Conservation (phyloP, 345 rosid species). For the Euphorbia pulcherrima region DNA sequence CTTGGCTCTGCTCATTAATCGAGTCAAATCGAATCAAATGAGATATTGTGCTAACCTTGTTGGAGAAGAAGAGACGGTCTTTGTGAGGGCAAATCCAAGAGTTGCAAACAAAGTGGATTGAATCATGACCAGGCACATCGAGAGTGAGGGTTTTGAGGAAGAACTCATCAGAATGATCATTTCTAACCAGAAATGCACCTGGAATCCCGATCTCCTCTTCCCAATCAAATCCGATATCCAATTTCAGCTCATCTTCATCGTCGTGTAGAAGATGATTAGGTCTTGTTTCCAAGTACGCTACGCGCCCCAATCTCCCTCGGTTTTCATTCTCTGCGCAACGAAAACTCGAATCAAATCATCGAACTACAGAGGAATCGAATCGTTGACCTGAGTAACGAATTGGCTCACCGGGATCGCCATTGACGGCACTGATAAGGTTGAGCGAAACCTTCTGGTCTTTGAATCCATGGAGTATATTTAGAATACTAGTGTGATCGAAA, state of each 20-base stretch:
- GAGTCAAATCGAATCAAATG: too few relatives aligned
- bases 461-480: neutral
- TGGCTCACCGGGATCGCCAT: slow-evolving; percentile 6
- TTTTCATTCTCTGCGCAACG: neutral
- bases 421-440: neutral
- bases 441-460: neutral
- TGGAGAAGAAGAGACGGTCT: slow-evolving; percentile 72
- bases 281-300: slow-evolving; percentile 51
- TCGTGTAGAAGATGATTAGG: slow-evolving; percentile 25
- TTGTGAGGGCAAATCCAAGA: slow-evolving; percentile 80
- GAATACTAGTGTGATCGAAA: neutral
- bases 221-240: slow-evolving; percentile 49
- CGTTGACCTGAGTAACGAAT: too few relatives aligned
- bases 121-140: slow-evolving; percentile 66
- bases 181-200: slow-evolving; percentile 56
- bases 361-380: neutral
- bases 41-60: slow-evolving; percentile 46
- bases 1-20: too few relatives aligned
- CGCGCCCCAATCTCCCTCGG: slow-evolving; percentile 51
- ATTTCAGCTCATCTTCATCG: slow-evolving; percentile 48
- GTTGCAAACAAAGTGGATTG: slow-evolving; percentile 66
- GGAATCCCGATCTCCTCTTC: slow-evolving; percentile 58
- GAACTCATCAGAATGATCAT: slow-evolving; percentile 61
- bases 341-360: neutral
- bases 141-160: slow-evolving; percentile 64